phyloP scores from a whole-genome alignment of 176 grass and related monocot species.

The Musa troglodytarum region DNA sequence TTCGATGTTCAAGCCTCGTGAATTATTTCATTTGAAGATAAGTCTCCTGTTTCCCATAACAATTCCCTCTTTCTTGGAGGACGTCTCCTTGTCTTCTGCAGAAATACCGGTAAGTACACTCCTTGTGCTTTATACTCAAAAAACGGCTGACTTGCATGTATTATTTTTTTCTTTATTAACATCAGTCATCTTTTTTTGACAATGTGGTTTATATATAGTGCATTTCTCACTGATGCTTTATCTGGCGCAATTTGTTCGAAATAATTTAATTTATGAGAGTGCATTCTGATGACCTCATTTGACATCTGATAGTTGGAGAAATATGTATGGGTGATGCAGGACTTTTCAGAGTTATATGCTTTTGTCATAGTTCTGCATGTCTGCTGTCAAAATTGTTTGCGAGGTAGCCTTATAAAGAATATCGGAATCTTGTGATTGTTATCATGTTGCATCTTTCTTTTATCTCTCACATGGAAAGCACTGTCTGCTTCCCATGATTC shows the following conservation, averaged over 20 bases:
- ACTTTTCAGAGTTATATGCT: slow-evolving; percentile 3
- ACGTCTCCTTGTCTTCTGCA: slow-evolving; percentile 1
- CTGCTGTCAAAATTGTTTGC: neutral
- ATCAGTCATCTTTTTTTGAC: neutral
- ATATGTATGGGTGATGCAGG: slow-evolving; percentile 2
- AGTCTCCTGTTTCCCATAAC: slow-evolving; percentile 2
- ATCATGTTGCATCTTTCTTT: neutral
- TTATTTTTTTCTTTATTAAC: neutral
- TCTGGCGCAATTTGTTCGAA: neutral
- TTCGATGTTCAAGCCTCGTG: neutral
- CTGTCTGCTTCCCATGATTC: slow-evolving; percentile 2
- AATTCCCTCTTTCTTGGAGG: slow-evolving; percentile 2
- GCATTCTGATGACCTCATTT: neutral
- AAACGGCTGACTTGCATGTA: neutral
- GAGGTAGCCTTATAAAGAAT: slow-evolving; percentile 1
- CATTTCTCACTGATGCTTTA: neutral
- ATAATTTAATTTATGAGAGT: neutral
- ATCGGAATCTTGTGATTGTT: neutral
- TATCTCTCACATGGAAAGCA: slow-evolving; percentile 9
- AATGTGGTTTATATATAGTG: neutral
- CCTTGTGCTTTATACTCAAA: neutral
- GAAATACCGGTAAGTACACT: neutral
- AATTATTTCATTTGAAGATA: neutral
- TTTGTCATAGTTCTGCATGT: slow-evolving; percentile 2
- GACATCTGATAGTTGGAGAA: slow-evolving; percentile 1